Base-by-base conservation (phyloP, 768 basidiomycete species). In the Lactarius akahatsu region DNA sequence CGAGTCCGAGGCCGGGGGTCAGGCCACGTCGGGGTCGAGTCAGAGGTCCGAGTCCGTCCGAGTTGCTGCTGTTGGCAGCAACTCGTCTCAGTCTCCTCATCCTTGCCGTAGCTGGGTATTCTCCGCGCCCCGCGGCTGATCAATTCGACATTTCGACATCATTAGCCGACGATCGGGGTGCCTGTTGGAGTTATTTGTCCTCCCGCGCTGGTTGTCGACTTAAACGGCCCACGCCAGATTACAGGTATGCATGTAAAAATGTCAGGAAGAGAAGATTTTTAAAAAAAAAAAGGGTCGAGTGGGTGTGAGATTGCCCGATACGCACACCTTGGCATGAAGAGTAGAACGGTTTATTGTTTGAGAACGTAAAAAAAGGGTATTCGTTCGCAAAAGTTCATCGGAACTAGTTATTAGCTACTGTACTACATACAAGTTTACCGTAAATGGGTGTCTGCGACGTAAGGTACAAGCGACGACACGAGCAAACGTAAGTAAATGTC, bases 391-490 rank as follows among this genome's bases (percentile, higher is more conserved):
- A 16, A 57, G 15, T 41, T 47, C 47, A 52, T 40, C 61, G 40
- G 36, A 62, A 66, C 65, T 62, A 52, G 36, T 62, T 47, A 66
- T 66, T 66, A 66, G 65, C 15, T 66, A 62, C 65, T 66, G 62
- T 66, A 62, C 65, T 66, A 66, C 65, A 66, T 62, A 66, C 65
- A 66, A 62, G 47, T 54, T 66, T 66, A 66, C 57, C 62, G 61
- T 62, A 66, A 30, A 62, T 13, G 36, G 43, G 43, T 45, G 54
- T 57, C 36, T 52, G 65, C 57, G 61, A 62, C 61, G 61, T 66
- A 66, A 66, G 65, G 65, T 66, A 66, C 65, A 66, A 66, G 65
- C 55, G 61, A 66, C 20, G 23, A 52, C 18, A 66, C 61, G 65
- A 62, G 62, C 57, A 66, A 57, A 61, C 45, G 61, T 57, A 56